Conservation (phyloP, 148 eudicot genomes). For the Spergularia bocconei region DNA sequence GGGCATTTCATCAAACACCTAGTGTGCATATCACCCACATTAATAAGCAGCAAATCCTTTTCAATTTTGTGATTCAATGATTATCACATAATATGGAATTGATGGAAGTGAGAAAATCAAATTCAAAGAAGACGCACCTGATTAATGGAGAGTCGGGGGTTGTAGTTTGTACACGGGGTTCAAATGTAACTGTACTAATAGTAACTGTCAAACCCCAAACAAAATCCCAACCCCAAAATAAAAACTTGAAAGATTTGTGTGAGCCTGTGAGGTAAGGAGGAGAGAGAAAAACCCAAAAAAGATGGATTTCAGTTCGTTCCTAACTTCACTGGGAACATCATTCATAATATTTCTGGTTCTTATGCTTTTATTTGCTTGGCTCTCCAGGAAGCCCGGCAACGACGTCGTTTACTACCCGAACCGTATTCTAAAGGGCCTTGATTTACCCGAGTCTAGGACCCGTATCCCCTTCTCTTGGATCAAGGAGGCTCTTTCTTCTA, state of each 20-base stretch:
- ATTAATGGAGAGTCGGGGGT: no score
- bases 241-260: not conserved
- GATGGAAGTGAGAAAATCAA: no score
- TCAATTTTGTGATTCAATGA: no score
- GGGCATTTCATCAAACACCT: no score
- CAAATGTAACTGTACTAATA: no score
- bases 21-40: no score
- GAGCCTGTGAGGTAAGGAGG: not conserved
- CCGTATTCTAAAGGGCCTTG: constrained; percentile 67
- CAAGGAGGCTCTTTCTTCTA: constrained; percentile 56
- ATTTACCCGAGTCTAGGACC: constrained; percentile 37
- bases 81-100: no score
- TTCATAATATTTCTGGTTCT: constrained; percentile 57
- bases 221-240: not conserved
- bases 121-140: no score
- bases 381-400: constrained; percentile 58
- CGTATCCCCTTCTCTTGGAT: constrained; percentile 79
- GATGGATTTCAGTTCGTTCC: constrained; percentile 80
- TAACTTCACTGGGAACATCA: constrained; percentile 79
- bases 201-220: constrained; percentile 2
- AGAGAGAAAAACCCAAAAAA: not conserved
- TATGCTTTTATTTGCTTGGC: constrained; percentile 69
- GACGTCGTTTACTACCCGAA: constrained; percentile 70
- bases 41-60: no score
- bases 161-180: no score